Evolutionary conservation across 495 filamentous ascomycete species (phyloP).

Genomic region (Umbilicaria muhlenbergii): DNA sequence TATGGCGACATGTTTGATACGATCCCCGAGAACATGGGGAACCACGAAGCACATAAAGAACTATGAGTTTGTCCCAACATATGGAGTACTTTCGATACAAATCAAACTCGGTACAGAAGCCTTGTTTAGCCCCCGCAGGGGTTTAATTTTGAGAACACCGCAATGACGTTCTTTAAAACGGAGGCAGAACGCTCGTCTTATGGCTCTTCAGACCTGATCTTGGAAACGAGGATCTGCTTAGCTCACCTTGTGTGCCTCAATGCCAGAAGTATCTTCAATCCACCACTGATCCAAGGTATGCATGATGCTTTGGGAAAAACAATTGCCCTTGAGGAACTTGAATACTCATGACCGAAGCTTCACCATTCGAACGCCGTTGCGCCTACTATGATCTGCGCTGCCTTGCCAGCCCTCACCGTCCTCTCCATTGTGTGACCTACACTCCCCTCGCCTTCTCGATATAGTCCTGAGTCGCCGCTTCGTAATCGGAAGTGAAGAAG

Average conservation of each 20-base stretch:
- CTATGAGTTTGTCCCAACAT: too few species aligned
- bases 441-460: constrained; percentile 35
- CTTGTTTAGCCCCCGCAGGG: too few species aligned
- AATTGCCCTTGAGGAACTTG: not conserved
- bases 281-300: not conserved
- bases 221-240: not conserved
- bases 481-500: constrained; percentile 69
- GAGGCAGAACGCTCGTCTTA: not conserved
- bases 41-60: too few species aligned
- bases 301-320: constrained; percentile 1
- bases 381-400: too few species aligned
- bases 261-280: not conserved
- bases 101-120: too few species aligned
- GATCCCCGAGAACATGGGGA: too few species aligned
- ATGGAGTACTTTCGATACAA: too few species aligned
- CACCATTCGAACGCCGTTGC: not conserved
- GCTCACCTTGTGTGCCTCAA: too few species aligned
- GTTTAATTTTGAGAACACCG: too few species aligned
- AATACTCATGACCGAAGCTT: constrained; percentile 1
- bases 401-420: too few species aligned
- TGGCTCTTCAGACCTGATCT: not conserved
- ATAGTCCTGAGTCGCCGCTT: constrained; percentile 45
- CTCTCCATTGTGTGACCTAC: not conserved
- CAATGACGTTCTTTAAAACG: constrained; percentile 1
- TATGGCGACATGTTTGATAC: too few species aligned